Conservation (phyloP, 768 basidiomycete genomes). For the Phanerodontia chrysosporium region DNA sequence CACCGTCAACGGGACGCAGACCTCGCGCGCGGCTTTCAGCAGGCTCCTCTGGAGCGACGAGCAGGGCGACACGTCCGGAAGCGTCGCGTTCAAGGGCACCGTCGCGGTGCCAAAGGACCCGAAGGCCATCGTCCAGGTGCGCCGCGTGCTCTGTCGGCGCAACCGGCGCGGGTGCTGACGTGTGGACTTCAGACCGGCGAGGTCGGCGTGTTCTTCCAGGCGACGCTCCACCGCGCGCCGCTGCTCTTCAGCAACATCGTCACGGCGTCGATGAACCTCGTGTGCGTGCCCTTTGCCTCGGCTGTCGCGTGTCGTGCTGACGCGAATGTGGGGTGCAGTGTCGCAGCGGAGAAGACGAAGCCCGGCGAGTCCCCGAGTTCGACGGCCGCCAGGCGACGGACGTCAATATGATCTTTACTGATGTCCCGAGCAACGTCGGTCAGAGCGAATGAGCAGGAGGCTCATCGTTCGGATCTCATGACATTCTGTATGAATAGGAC, state of each 20-base stretch:
- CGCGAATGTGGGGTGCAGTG: not conserved
- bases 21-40: conserved; percentile 29
- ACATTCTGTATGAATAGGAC: no score
- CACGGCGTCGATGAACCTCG: conserved; percentile 21
- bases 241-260: conserved; percentile 13
- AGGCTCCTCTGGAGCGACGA: conserved; percentile 26
- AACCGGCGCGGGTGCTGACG: not conserved
- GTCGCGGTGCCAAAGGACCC: conserved; percentile 7
- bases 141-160: not conserved
- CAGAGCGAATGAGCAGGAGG: no score
- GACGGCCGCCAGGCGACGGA: not conserved
- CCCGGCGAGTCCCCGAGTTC: not conserved
- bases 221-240: conserved; percentile 12
- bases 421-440: not conserved
- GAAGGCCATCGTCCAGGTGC: not conserved
- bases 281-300: conserved; percentile 13
- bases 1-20: conserved; percentile 32
- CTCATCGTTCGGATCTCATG: no score
- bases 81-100: conserved; percentile 6
- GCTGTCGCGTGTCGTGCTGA: not conserved
- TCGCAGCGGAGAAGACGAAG: not conserved
- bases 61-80: not conserved
- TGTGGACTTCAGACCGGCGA: conserved; percentile 12
- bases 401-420: not conserved
- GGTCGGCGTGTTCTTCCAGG: conserved; percentile 23